Conservation (phyloP, 2,329 filamentous ascomycete species). For the Monilinia laxa region DNA sequence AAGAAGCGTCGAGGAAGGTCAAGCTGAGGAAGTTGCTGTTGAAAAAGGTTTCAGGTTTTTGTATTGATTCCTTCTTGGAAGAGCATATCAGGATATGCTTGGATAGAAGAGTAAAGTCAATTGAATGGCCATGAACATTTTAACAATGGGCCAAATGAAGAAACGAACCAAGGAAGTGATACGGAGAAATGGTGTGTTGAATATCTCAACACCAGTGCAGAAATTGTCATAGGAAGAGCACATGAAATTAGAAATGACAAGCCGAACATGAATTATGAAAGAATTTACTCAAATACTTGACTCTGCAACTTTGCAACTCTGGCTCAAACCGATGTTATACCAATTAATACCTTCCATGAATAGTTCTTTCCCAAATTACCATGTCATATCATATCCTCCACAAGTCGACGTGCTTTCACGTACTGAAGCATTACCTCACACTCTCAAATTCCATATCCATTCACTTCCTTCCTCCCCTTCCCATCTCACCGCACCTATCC, state of each 20-base stretch:
- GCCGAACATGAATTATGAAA: no score
- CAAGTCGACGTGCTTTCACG: no score
- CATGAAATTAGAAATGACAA: no score
- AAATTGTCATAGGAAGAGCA: no score
- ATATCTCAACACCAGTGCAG: no score
- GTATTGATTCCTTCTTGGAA: not conserved
- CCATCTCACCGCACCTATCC: not conserved
- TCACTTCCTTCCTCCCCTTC: not conserved
- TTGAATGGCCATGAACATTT: not conserved
- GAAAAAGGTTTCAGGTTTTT: conserved; percentile 20
- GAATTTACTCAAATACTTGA: no score
- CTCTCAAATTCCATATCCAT: not conserved
- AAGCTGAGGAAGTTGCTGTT: conserved; percentile 19
- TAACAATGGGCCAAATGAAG: no score
- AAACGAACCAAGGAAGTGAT: no score
- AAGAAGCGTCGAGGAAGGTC: conserved; percentile 6
- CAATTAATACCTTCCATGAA: not conserved
- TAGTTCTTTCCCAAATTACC: conserved; percentile 1
- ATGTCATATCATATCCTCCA: not conserved
- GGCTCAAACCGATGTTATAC: no score
- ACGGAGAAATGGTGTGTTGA: no score
- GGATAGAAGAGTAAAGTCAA: not conserved
- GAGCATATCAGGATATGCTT: not conserved
- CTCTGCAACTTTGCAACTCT: not conserved
- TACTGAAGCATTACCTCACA: not conserved